A percentile compares a stretch with the other conserved stretches of the same genome.
phyloP scores from a whole-genome alignment of 257 asterid genomes.

The Anisodus tanguticus region DNA sequence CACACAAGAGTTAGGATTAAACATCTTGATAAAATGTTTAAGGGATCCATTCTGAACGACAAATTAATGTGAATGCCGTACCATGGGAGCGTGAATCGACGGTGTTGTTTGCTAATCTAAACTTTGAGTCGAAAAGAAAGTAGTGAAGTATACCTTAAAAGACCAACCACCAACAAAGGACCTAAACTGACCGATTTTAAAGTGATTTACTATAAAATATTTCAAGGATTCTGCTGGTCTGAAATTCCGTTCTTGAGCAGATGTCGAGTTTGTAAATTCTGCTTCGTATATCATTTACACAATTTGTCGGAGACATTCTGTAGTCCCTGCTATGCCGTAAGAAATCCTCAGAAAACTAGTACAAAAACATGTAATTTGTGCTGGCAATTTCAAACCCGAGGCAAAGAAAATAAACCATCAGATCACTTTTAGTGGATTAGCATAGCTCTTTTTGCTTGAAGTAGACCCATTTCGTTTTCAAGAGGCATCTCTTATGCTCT shows the following conservation, averaged over 20 bases:
- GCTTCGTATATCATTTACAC: not conserved
- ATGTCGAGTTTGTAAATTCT: not conserved
- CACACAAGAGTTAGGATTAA: not conserved
- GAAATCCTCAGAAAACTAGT: conserved; percentile 8
- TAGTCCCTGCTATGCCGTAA: not conserved
- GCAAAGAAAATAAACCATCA: not conserved
- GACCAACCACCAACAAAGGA: conserved; percentile 13
- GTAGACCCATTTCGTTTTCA: not conserved
- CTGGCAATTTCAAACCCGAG: not conserved
- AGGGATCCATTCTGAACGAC: not conserved
- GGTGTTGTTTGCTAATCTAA: not conserved
- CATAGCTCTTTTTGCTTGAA: not conserved
- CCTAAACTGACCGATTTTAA: not conserved
- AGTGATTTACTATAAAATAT: not conserved
- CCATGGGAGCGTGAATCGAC: not conserved
- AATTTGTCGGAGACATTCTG: not conserved
- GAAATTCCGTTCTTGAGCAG: not conserved
- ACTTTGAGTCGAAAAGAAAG: not conserved
- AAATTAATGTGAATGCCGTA: not conserved
- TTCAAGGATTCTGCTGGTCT: not conserved
- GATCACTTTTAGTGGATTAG: not conserved
- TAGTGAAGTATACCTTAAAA: not conserved
- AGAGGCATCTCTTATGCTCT: conserved; percentile 1
- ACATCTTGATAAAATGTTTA: not conserved
- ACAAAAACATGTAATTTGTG: not conserved